Evolutionary conservation across 345 rosid genomes (phyloP).

Genomic region (Excoecaria cochinchinensis): DNA sequence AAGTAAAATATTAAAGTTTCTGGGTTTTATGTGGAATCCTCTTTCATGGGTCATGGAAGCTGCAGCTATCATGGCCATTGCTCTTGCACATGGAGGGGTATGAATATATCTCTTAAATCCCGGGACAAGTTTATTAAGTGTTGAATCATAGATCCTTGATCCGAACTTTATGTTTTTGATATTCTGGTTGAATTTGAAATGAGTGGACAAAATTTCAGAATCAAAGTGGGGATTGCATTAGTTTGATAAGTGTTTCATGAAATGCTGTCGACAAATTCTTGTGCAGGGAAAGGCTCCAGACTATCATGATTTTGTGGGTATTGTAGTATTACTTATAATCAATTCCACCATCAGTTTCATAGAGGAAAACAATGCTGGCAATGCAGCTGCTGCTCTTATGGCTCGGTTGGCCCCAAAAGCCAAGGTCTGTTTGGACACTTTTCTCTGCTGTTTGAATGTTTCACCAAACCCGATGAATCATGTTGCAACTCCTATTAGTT

Average conservation of each 20-base stretch:
- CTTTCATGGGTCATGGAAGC: conserved; percentile 80
- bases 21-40: conserved; percentile 73
- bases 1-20: conserved; percentile 52
- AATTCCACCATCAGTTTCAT: conserved; percentile 65
- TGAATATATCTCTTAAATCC: background rate
- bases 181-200: background rate
- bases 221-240: too few relatives aligned
- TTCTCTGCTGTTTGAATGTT: background rate
- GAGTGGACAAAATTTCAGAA: background rate
- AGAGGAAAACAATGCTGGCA: conserved; percentile 77
- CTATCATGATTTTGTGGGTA: conserved; percentile 57
- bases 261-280: background rate
- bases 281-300: conserved; percentile 57
- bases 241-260: background rate
- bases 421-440: conserved; percentile 30
- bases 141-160: background rate
- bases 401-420: conserved; percentile 69
- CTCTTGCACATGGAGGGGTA: conserved; percentile 71
- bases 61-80: conserved; percentile 65
- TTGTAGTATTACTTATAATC: conserved; percentile 39
- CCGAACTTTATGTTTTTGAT: background rate
- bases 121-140: too few relatives aligned
- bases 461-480: background rate
- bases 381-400: conserved; percentile 73
- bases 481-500: background rate